These are phyloP conservation scores for Zymoseptoria ardabiliae DNA, from an alignment of 2,329 filamentous ascomycete genomes.

Conservation along the genomic window DNA sequence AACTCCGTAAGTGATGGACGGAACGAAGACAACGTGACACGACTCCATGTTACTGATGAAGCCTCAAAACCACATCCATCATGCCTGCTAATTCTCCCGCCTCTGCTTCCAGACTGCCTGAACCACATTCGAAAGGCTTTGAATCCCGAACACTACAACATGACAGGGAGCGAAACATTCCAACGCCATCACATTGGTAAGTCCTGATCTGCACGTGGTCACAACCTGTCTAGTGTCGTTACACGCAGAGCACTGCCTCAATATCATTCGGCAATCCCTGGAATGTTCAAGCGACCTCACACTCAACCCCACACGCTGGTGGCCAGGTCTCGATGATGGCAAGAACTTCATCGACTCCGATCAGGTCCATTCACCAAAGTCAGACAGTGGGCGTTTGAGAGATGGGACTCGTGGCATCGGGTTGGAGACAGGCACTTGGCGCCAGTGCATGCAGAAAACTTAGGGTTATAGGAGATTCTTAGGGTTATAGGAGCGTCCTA, in stretches of 20 bases:
- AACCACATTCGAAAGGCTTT: slow-evolving; percentile 1
- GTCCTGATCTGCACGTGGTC: not conserved
- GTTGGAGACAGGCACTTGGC: not conserved
- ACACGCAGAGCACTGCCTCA: slow-evolving; percentile 14
- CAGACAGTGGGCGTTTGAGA: slow-evolving; percentile 8
- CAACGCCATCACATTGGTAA: slow-evolving; percentile 5
- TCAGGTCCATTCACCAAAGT: slow-evolving; percentile 11
- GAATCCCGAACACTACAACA: slow-evolving; percentile 4
- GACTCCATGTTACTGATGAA: too few relatives aligned
- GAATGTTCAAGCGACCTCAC: slow-evolving; percentile 19
- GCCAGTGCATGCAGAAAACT: not conserved
- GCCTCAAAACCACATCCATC: too few relatives aligned
- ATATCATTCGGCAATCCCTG: slow-evolving; percentile 15
- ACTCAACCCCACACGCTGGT: slow-evolving; percentile 15
- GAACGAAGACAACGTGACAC: slow-evolving; percentile 6
- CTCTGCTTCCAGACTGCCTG: not conserved
- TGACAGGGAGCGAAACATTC: not conserved
- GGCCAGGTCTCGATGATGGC: slow-evolving; percentile 4
- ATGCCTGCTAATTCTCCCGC: too few relatives aligned
- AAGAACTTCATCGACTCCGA: slow-evolving; percentile 16
- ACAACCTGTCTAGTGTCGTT: not conserved
- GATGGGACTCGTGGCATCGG: slow-evolving; percentile 5
- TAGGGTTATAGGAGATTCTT: not conserved
- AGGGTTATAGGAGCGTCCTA: not conserved
- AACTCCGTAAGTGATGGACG: slow-evolving; percentile 6